These are phyloP conservation scores for Pyrus betulifolia DNA, from an alignment of 306 rosid genomes.

Conservation along the genomic window DNA sequence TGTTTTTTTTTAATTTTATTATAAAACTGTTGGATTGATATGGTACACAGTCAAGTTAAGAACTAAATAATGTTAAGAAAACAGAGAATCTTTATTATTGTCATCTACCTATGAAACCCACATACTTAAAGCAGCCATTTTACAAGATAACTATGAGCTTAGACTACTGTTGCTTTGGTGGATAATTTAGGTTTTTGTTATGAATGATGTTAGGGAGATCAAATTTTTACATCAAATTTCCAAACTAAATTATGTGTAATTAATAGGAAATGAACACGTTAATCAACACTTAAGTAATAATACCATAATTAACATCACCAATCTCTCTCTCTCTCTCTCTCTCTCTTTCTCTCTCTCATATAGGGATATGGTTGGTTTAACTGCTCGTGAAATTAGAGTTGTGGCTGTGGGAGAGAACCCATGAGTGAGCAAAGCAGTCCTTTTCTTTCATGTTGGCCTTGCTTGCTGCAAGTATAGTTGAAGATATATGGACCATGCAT, in stretches of 20 bases:
- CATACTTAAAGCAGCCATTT: neutral
- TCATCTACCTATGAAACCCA: neutral
- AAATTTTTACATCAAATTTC: too few relatives aligned
- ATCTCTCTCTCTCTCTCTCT: neutral
- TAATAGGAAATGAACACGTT: too few relatives aligned
- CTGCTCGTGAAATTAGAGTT: conserved; percentile 41
- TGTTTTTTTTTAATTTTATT: neutral
- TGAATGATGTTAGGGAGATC: too few relatives aligned
- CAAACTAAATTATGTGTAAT: too few relatives aligned
- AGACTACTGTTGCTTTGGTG: neutral
- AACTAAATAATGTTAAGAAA: neutral
- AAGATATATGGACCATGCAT: neutral
- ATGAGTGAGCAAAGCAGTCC: neutral
- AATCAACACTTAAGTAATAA: too few relatives aligned
- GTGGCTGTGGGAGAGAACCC: conserved; percentile 14
- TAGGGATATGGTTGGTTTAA: neutral
- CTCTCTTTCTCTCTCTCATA: neutral
- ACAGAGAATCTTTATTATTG: neutral
- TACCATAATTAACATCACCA: too few relatives aligned
- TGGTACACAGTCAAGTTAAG: neutral
- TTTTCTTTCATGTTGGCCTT: conserved; percentile 11
- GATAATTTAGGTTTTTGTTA: neutral
- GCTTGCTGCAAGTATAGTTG: neutral
- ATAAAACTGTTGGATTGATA: neutral
- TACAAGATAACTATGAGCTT: neutral